These are phyloP conservation scores for Trichoderma citrinoviride DNA, from an alignment of 2,329 filamentous ascomycete species.

Conservation along the genomic window DNA sequence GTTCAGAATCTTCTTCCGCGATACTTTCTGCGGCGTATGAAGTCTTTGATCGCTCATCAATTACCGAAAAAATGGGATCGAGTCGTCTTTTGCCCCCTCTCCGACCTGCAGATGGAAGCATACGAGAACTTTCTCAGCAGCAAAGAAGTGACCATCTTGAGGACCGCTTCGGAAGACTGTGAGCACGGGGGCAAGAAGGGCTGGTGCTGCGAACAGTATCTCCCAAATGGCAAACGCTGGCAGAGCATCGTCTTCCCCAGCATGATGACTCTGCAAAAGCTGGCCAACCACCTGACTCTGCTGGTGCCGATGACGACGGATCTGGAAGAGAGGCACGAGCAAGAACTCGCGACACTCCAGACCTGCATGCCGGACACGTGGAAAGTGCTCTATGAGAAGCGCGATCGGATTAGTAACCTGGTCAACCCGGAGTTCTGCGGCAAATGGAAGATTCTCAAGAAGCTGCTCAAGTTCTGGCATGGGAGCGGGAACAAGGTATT, in stretches of 20 bases:
- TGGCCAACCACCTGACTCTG: constrained; percentile 89
- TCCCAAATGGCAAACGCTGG: constrained; percentile 67
- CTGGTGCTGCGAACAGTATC: constrained; percentile 69
- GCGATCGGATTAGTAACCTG: constrained; percentile 76
- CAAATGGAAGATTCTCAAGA: constrained; percentile 91
- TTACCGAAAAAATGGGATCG: constrained; percentile 91
- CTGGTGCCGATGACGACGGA: constrained; percentile 70
- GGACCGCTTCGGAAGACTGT: constrained; percentile 65
- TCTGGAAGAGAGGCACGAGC: constrained; percentile 67
- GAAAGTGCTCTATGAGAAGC: constrained; percentile 68
- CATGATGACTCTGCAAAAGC: constrained; percentile 78
- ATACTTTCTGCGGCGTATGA: constrained; percentile 91
- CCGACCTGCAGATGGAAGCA: constrained; percentile 72
- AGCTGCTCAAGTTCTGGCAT: constrained; percentile 86
- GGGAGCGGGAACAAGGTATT: constrained; percentile 88
- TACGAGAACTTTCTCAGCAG: constrained; percentile 78
- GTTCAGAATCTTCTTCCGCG: constrained; percentile 83
- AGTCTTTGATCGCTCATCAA: constrained; percentile 86
- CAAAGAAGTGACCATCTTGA: constrained; percentile 67
- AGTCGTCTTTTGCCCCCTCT: constrained; percentile 92
- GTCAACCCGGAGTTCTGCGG: constrained; percentile 91
- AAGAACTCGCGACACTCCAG: constrained; percentile 71
- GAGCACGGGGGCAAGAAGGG: constrained; percentile 64
- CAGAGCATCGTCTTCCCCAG: constrained; percentile 78
- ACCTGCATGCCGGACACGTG: constrained; percentile 72